Percentiles rank a stretch among this genome's conserved stretches.
Evolutionary conservation across 352 stramenopile genomes (phyloP).

Genomic region (Phytophthora ramorum): DNA sequence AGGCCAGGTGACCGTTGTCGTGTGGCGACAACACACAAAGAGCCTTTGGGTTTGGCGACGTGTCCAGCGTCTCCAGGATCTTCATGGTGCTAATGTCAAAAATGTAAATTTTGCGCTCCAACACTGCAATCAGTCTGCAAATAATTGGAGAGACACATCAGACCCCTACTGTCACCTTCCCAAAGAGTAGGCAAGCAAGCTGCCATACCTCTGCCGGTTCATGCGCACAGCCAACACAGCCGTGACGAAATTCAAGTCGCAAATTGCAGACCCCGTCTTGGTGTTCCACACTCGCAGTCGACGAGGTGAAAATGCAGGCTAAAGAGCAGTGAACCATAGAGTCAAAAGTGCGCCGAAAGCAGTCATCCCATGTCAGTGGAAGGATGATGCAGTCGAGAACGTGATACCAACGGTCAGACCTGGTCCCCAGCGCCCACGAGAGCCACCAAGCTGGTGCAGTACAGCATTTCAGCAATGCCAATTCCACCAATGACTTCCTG

Average conservation of each 20-base stretch:
- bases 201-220: slow-evolving; percentile 84
- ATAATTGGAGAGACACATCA: slow-evolving; percentile 2
- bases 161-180: not conserved
- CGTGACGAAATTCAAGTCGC: slow-evolving; percentile 93
- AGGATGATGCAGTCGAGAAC: not conserved
- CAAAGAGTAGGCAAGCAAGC: not conserved
- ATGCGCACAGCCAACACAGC: slow-evolving; percentile 90
- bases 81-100: slow-evolving; percentile 96
- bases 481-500: slow-evolving; percentile 90
- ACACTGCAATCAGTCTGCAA: slow-evolving; percentile 75
- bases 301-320: slow-evolving; percentile 91
- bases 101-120: slow-evolving; percentile 93
- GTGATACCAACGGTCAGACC: slow-evolving; percentile 35
- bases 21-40: slow-evolving; percentile 87
- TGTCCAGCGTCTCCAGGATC: slow-evolving; percentile 92
- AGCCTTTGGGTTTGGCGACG: slow-evolving; percentile 86
- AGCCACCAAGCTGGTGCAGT: slow-evolving; percentile 93
- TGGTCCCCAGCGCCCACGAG: slow-evolving; percentile 91
- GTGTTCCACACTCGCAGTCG: slow-evolving; percentile 93
- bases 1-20: slow-evolving; percentile 87
- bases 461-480: slow-evolving; percentile 93
- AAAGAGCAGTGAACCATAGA: not conserved
- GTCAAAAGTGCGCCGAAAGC: not conserved
- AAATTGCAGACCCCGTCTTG: slow-evolving; percentile 90
- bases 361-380: not conserved